phyloP scores from a whole-genome alignment of 179 eudicot species.

The Drosera spatulata region DNA sequence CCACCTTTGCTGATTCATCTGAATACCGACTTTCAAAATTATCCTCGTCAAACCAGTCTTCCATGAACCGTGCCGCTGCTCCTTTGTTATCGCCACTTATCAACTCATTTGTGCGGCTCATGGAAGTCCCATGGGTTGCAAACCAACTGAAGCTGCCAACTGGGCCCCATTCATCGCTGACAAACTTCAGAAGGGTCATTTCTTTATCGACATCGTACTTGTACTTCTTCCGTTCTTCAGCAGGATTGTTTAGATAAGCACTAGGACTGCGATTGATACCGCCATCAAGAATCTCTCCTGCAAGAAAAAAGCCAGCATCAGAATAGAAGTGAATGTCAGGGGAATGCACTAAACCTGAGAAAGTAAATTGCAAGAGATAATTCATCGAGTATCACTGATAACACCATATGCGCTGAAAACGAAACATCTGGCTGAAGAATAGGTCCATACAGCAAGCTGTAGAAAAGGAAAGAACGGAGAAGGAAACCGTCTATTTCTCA shows the following conservation, averaged over 20 bases:
- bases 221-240: conserved; percentile 24
- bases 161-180: conserved; percentile 43
- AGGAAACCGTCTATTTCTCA: conserved; percentile 6
- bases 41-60: conserved; percentile 74
- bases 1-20: conserved; percentile 14
- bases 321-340: neutral
- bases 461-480: too few species aligned
- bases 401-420: too few species aligned
- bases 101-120: conserved; percentile 87
- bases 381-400: too few species aligned
- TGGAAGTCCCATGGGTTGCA: too few species aligned
- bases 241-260: conserved; percentile 83
- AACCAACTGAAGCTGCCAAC: too few species aligned
- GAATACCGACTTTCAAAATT: conserved; percentile 19
- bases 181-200: conserved; percentile 90
- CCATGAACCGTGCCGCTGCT: conserved; percentile 96
- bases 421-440: too few species aligned
- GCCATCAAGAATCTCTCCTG: conserved; percentile 94
- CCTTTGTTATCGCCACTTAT: conserved; percentile 98
- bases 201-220: conserved; percentile 67
- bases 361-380: too few species aligned
- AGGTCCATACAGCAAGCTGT: neutral
- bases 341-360: too few species aligned
- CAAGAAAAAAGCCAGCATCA: conserved; percentile 1
- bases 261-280: conserved; percentile 90